Percentiles rank a stretch among this genome's conserved stretches.
phyloP scores from a whole-genome alignment of 2,329 filamentous ascomycete genomes.

The Camillea tinctor region DNA sequence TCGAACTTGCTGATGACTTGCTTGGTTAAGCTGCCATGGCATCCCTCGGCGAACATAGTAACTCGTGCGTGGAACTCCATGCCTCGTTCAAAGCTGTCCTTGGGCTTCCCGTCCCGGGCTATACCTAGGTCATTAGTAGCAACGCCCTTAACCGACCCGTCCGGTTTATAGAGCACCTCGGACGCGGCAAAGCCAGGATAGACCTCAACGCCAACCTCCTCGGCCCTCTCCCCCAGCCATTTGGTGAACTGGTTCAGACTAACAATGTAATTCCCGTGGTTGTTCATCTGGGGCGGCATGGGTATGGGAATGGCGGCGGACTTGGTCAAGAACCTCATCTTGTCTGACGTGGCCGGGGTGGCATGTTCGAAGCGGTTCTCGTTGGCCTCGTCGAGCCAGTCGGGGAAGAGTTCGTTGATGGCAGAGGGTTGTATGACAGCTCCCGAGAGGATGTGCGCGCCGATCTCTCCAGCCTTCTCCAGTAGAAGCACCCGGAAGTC shows the following conservation, averaged over 20 bases:
- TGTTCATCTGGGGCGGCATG: conserved; percentile 94
- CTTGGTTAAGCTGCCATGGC: conserved; percentile 93
- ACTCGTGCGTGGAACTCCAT: conserved; percentile 97
- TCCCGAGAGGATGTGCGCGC: conserved; percentile 91
- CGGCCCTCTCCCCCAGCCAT: conserved; percentile 95
- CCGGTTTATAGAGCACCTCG: conserved; percentile 81
- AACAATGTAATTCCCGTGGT: conserved; percentile 96
- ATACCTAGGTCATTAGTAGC: conserved; percentile 95
- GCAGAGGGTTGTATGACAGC: conserved; percentile 91
- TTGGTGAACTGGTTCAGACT: conserved; percentile 92
- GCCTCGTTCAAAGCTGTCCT: conserved; percentile 88
- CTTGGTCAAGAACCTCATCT: conserved; percentile 93
- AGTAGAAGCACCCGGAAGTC: conserved; percentile 90
- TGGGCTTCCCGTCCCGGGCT: conserved; percentile 75
- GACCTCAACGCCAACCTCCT: conserved; percentile 92
- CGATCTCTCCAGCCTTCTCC: conserved; percentile 93
- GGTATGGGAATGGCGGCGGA: conserved; percentile 75
- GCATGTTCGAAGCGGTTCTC: conserved; percentile 82
- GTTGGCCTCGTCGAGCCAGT: conserved; percentile 90
- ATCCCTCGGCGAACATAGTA: conserved; percentile 91
- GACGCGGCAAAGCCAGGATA: conserved; percentile 95
- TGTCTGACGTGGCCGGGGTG: conserved; percentile 79
- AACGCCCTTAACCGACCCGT: conserved; percentile 89
- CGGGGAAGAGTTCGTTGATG: conserved; percentile 84
- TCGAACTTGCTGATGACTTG: conserved; percentile 94